Base-by-base conservation (phyloP, 2,329 filamentous ascomycete species). In the Aspergillus nomiae region DNA sequence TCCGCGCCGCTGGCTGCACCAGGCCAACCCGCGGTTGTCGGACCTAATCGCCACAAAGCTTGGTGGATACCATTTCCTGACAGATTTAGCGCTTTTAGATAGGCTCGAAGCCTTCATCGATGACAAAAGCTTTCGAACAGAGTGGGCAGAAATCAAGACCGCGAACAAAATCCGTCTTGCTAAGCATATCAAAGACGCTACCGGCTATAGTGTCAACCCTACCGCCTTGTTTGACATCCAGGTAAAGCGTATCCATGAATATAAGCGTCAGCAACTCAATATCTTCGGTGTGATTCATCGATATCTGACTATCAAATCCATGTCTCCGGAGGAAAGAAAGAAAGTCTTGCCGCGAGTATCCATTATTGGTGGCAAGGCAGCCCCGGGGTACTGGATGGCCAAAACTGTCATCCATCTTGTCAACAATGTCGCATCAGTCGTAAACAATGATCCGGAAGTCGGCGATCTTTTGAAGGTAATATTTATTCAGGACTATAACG, bases 351-450 rank as follows among this genome's bases (percentile, higher is more conserved):
- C 94, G 19, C 90, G 94, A 58, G 95, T 98, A 11, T 95, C 91
- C 62, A 96, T 99, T 78, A 98, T 99, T 76, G 95, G 95, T 75
- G 95, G 95, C 72, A 99, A 99, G 82, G 95, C 95, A 30, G 95
- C 95, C 2, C 95, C 95, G 0, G 95, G 95, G 19, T 99, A 99
- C 84, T 99, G 95, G 95, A 99, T 98, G 95, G 95, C 95, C 43
- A 99, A 99, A 87, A 96, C 95, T 46, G 93, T 97, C 69, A 99
- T 99, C 71, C 94, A 98, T 76, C 86, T 99, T 62, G 89, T 99
- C 83, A 98, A 97, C 82, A 90, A 89, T 65, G 95, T 98, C 30
- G 93, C 92, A 4, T 82, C 88, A 19, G 91, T 98, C 3, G 90
- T 99, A 70, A 99, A 99, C 83, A 91, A 92, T 46, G 95, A 99